These are phyloP conservation scores for Trypanosoma melophagium DNA, from an alignment of 208 protist species.

Conservation along the genomic window DNA sequence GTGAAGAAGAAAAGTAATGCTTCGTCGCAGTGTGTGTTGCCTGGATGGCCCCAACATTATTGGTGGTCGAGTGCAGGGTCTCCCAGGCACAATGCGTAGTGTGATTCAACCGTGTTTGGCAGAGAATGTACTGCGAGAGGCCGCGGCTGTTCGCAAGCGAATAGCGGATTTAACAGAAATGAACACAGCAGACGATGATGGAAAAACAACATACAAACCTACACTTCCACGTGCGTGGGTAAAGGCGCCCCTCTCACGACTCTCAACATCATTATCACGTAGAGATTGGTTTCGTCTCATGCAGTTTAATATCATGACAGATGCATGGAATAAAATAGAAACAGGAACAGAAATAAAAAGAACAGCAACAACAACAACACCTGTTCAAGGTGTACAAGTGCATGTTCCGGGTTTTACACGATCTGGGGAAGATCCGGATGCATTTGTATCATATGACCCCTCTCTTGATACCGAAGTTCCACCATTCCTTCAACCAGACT, in stretches of 20 bases:
- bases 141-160: constrained; percentile 29
- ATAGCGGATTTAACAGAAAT: constrained; percentile 36
- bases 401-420: constrained; percentile 62
- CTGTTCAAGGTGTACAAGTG: constrained; percentile 53
- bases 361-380: constrained; percentile 30
- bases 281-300: constrained; percentile 87
- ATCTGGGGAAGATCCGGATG: constrained; percentile 18
- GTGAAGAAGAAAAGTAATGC: constrained; percentile 6
- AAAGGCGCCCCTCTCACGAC: constrained; percentile 51
- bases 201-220: constrained; percentile 26
- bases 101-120: constrained; percentile 46
- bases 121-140: constrained; percentile 37
- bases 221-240: constrained; percentile 65
- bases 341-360: neutral
- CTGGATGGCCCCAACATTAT: constrained; percentile 11
- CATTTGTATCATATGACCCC: constrained; percentile 51
- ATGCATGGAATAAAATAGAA: constrained; percentile 39
- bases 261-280: constrained; percentile 61
- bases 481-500: constrained; percentile 59
- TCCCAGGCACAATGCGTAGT: constrained; percentile 19
- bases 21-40: constrained; percentile 14
- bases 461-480: constrained; percentile 43
- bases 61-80: constrained; percentile 11
- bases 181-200: constrained; percentile 18
- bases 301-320: constrained; percentile 83